These are phyloP conservation scores for Flaveria bidentis DNA, from an alignment of 129 eudicot genomes.

Conservation along the genomic window DNA sequence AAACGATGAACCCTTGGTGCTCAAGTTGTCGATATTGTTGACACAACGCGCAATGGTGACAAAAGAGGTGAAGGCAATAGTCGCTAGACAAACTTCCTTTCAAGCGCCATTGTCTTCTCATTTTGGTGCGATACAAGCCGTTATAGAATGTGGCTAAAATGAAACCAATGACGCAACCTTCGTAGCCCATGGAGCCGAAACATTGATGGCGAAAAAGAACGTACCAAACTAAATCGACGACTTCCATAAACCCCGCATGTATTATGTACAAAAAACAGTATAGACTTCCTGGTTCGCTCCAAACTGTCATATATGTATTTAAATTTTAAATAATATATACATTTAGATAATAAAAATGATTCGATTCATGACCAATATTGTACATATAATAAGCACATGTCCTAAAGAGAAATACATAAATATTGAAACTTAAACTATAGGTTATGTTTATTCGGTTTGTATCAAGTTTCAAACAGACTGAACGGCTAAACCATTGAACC, in stretches of 20 bases:
- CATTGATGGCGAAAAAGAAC: slow-evolving; percentile 25
- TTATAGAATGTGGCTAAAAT: slow-evolving; percentile 35
- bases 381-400: too few species aligned
- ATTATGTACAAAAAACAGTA: slow-evolving; percentile 37
- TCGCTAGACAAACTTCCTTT: slow-evolving; percentile 36
- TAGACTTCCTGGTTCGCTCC: slow-evolving; percentile 39
- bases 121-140: slow-evolving; percentile 39
- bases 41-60: slow-evolving; percentile 41
- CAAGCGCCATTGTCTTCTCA: slow-evolving; percentile 37
- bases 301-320: slow-evolving; percentile 9
- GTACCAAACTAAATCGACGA: slow-evolving; percentile 23
- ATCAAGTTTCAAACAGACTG: too few species aligned
- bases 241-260: slow-evolving; percentile 37
- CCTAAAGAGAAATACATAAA: background rate
- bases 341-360: background rate
- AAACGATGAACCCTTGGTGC: slow-evolving; percentile 37
- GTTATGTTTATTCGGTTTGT: too few species aligned
- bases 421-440: too few species aligned
- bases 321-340: background rate
- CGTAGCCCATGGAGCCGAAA: slow-evolving; percentile 33
- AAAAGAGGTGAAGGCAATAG: slow-evolving; percentile 35
- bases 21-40: slow-evolving; percentile 49
- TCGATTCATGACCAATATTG: too few species aligned
- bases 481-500: background rate
- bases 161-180: slow-evolving; percentile 40